Conservation (phyloP, 495 filamentous ascomycete species). For the Podospora appendiculata region DNA sequence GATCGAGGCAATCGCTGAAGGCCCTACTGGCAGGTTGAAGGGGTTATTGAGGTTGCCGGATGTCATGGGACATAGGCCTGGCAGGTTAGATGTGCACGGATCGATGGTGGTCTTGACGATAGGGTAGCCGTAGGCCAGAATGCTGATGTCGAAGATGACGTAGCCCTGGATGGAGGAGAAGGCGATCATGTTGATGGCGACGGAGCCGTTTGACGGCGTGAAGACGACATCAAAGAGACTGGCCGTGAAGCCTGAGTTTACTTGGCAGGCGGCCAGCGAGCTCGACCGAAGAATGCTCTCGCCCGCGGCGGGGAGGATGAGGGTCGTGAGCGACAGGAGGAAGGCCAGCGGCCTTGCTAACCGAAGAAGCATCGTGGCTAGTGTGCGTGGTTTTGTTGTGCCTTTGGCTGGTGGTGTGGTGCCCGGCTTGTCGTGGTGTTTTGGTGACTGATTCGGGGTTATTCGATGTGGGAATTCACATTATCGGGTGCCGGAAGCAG, state of each 20-base stretch:
- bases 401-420: too few relatives aligned
- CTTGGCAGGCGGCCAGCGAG: slow-evolving; percentile 71
- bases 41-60: slow-evolving; percentile 72
- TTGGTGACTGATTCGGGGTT: background rate
- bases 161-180: slow-evolving; percentile 79
- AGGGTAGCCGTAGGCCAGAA: slow-evolving; percentile 76
- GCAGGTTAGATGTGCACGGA: slow-evolving; percentile 64
- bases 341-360: slow-evolving; percentile 18
- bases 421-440: background rate
- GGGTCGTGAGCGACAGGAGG: slow-evolving; percentile 25
- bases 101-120: slow-evolving; percentile 57
- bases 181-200: slow-evolving; percentile 70
- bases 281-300: slow-evolving; percentile 56
- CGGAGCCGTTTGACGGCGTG: slow-evolving; percentile 64
- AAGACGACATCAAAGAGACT: slow-evolving; percentile 76
- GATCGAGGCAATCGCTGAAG: slow-evolving; percentile 52
- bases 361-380: background rate
- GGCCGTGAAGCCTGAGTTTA: slow-evolving; percentile 72
- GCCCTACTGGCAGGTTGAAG: slow-evolving; percentile 55
- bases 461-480: background rate
- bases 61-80: slow-evolving; percentile 89
- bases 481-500: too few relatives aligned
- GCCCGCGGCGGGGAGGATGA: slow-evolving; percentile 19
- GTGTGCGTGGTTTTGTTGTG: background rate
- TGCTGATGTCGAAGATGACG: slow-evolving; percentile 67